A percentile compares a stretch with the other conserved stretches of the same genome.
Conservation (phyloP, 768 basidiomycete genomes). For the Boletus tomentosulus region DNA sequence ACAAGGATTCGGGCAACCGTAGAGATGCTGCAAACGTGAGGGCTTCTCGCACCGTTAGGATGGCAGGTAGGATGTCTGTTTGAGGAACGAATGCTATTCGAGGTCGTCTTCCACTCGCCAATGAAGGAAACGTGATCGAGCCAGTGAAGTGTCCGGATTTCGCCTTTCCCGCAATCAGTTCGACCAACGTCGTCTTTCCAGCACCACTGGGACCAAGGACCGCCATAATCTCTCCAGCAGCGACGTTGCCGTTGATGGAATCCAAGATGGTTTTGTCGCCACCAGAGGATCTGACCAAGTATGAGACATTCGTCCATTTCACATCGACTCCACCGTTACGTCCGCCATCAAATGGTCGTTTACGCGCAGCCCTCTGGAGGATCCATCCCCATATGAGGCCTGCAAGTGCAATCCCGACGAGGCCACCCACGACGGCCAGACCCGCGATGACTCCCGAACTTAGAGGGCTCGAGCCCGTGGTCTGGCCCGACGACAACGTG, state of each 20-base stretch:
- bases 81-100: constrained; percentile 86
- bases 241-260: constrained; percentile 62
- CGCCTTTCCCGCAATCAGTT: constrained; percentile 79
- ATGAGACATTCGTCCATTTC: constrained; percentile 66
- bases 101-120: constrained; percentile 34
- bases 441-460: constrained; percentile 88
- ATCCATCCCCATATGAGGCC: constrained; percentile 62
- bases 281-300: constrained; percentile 45
- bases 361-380: constrained; percentile 59
- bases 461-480: constrained; percentile 42
- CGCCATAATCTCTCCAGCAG: constrained; percentile 84
- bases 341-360: constrained; percentile 34
- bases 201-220: constrained; percentile 92
- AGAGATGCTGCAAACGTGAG: constrained; percentile 83
- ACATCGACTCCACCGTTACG: constrained; percentile 55
- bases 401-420: constrained; percentile 54
- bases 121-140: constrained; percentile 50
- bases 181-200: constrained; percentile 89
- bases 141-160: constrained; percentile 74
- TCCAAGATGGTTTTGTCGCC: constrained; percentile 63
- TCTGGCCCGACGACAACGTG: constrained; percentile 29
- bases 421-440: constrained; percentile 72
- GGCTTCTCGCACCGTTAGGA: constrained; percentile 77
- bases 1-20: constrained; percentile 71
- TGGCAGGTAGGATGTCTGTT: constrained; percentile 76